These are phyloP conservation scores for Aspergillus bridgeri DNA, from an alignment of 495 filamentous ascomycete species.

Conservation along the genomic window DNA sequence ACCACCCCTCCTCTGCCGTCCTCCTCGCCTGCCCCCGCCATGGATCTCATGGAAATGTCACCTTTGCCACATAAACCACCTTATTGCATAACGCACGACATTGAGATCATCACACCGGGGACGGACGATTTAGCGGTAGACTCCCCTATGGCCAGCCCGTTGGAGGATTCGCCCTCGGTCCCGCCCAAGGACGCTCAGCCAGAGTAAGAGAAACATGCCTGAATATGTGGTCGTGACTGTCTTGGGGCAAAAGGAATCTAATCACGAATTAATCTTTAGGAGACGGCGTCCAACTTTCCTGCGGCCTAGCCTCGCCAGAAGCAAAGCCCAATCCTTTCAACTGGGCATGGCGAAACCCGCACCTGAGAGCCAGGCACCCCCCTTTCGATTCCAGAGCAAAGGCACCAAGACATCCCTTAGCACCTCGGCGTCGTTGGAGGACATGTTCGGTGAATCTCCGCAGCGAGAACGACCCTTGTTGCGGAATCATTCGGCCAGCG, in stretches of 20 bases:
- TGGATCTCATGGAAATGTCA: slow-evolving; percentile 90
- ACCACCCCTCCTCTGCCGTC: slow-evolving; percentile 81
- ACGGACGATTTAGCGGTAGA: slow-evolving; percentile 52
- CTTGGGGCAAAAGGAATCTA: not conserved
- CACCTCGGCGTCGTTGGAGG: slow-evolving; percentile 63
- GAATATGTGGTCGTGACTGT: not conserved
- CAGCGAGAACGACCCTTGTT: slow-evolving; percentile 56
- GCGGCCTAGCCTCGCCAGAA: slow-evolving; percentile 39
- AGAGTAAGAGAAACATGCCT: slow-evolving; percentile 32
- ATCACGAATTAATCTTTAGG: slow-evolving; percentile 18
- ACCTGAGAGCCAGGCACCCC: slow-evolving; percentile 60
- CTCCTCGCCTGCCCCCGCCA: slow-evolving; percentile 73
- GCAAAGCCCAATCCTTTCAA: slow-evolving; percentile 43
- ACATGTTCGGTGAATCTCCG: slow-evolving; percentile 78
- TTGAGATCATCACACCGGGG: slow-evolving; percentile 66
- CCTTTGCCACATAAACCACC: slow-evolving; percentile 87
- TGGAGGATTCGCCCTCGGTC: slow-evolving; percentile 54
- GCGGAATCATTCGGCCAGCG: slow-evolving; percentile 30
- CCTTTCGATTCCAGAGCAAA: slow-evolving; percentile 73
- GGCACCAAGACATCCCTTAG: slow-evolving; percentile 48
- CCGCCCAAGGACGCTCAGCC: slow-evolving; percentile 31
- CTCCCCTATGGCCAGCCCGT: slow-evolving; percentile 44
- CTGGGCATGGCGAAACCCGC: slow-evolving; percentile 32
- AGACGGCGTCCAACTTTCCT: slow-evolving; percentile 40
- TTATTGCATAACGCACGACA: slow-evolving; percentile 51